phyloP scores from a whole-genome alignment of 192 early-diverging fungal genomes.

The Coemansia sp. region DNA sequence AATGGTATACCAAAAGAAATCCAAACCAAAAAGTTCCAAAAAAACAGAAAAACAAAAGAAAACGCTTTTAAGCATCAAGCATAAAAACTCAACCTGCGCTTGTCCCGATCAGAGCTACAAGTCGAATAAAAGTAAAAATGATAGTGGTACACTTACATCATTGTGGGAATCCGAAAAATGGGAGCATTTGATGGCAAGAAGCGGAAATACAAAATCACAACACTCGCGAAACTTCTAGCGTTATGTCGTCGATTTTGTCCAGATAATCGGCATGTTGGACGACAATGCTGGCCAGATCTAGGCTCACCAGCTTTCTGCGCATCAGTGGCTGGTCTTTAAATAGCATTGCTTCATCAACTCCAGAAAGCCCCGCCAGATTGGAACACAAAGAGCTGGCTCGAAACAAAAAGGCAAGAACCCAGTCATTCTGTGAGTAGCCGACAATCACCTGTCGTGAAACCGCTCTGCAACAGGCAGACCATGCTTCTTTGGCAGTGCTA shows the following conservation, averaged over 20 bases:
- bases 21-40: not conserved
- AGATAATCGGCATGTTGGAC: slow-evolving; percentile 43
- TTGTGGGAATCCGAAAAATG: not conserved
- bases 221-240: slow-evolving; percentile 34
- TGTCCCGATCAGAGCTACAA: no score
- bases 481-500: slow-evolving; percentile 55
- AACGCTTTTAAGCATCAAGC: no score
- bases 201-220: slow-evolving; percentile 6
- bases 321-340: slow-evolving; percentile 34
- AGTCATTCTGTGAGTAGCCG: slow-evolving; percentile 66
- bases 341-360: slow-evolving; percentile 25
- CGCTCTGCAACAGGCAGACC: slow-evolving; percentile 60
- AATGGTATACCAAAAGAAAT: no score
- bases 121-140: no score
- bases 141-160: not conserved
- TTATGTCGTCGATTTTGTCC: slow-evolving; percentile 31
- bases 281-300: slow-evolving; percentile 33
- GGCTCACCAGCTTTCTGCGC: slow-evolving; percentile 26
- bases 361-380: slow-evolving; percentile 39
- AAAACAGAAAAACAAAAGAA: not conserved
- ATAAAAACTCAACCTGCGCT: no score
- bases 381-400: slow-evolving; percentile 55
- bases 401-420: slow-evolving; percentile 69
- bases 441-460: slow-evolving; percentile 65
- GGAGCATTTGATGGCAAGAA: not conserved